Base-by-base conservation (phyloP, 257 asterid species). In the Hygrophila difformis region DNA sequence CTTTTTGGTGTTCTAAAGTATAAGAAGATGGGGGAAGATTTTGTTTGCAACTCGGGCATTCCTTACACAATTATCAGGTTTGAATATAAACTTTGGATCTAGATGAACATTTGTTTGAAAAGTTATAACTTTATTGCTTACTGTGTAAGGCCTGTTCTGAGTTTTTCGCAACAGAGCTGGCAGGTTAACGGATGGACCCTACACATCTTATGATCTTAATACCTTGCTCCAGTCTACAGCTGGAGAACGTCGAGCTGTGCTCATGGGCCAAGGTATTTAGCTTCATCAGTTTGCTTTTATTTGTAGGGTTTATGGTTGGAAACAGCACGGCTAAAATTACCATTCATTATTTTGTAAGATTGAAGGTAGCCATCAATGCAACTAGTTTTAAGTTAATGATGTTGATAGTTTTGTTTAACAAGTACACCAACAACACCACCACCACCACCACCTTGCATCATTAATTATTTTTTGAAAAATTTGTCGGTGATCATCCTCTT, bases 11-110 rank as follows among this genome's bases (percentile, higher is more conserved):
- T 88, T 54, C 84, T 88, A 9, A 88, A 88, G 63, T 88, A 88
- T 50, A 88, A 88, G 94, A 88, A 84, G 70, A 84, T 81, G 97
- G 97, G 94, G 48, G 97, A 88, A 75, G 97, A 88, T 69, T 84
- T 77, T 65, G 79, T 88, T 69, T 81, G 85, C 13, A 62, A 61
- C 68, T 88, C 94, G 39, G 97, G 97, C 59, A 70, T 72, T 43
- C 96, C 96, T 6, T 88, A 62, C 64, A 84, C 97, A 54, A 81
- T 88, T 54, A 79, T 88, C 66, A 84, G 97, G 95, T 88, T 24
- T 60, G 42, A 11, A 57, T 47, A 34, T 49, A 23, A 28, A 9
- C 39, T 21, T 33, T 7, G 15, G 12, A 9, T 42, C 16, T 31
- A 5, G 15, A 40, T 31, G 14, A 11, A 1, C 21, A 12, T 42